These are phyloP conservation scores for Nicotiana undulata DNA, from an alignment of 257 asterid species.

Conservation along the genomic window DNA sequence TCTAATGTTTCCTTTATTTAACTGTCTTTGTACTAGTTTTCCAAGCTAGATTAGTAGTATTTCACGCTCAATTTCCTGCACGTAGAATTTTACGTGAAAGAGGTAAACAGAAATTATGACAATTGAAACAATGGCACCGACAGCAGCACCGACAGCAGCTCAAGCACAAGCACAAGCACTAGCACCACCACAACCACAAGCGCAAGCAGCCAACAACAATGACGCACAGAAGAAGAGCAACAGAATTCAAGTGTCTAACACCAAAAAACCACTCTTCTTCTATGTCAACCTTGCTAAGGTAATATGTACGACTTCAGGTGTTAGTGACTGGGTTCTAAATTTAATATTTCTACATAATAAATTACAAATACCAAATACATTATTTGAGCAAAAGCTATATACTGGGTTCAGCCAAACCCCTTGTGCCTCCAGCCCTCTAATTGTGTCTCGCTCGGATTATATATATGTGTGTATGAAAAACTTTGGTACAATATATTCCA, in stretches of 20 bases:
- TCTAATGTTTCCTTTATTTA: background rate
- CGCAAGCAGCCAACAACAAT: conserved; percentile 9
- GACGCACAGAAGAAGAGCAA: conserved; percentile 35
- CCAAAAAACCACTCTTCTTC: conserved; percentile 58
- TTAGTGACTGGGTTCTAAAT: too few species aligned
- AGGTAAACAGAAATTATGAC: conserved; percentile 18
- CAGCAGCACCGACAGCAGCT: conserved; percentile 8
- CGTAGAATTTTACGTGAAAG: background rate
- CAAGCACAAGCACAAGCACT: background rate
- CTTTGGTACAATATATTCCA: background rate
- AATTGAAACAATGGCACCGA: conserved; percentile 29
- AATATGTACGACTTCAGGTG: too few species aligned
- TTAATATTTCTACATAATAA: too few species aligned
- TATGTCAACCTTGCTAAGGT: conserved; percentile 63
- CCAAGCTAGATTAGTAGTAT: background rate
- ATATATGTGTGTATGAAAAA: too few species aligned
- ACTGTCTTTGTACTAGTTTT: background rate
- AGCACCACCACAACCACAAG: background rate
- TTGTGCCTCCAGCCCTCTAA: too few species aligned
- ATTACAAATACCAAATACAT: too few species aligned
- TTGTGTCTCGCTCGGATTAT: too few species aligned
- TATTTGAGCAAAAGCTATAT: too few species aligned
- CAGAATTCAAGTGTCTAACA: conserved; percentile 55
- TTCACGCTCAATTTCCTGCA: background rate
- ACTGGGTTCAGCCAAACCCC: too few species aligned